Base-by-base conservation (phyloP, 495 filamentous ascomycete genomes). In the Neurospora sp. region DNA sequence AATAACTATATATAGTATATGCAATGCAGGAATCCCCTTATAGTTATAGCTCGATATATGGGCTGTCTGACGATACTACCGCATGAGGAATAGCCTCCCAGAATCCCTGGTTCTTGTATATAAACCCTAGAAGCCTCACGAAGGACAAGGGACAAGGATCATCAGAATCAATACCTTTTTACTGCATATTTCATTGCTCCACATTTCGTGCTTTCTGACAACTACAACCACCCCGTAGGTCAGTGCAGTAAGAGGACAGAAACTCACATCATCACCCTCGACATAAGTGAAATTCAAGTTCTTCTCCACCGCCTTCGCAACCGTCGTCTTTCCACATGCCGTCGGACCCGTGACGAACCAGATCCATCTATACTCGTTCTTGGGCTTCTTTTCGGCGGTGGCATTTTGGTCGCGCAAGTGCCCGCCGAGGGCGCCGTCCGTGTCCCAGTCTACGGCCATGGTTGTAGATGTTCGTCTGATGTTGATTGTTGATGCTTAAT, bases 191-290 rank as follows among this genome's bases (percentile, higher is more conserved):
- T 31, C 27, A 31, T 31, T 31, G 27, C 27, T 31, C 27, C 27
- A 31, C 27, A 31, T 31, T 31, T 31, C 27, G 27, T 31, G 27
- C 27, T 31, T 31, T 31, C 27, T 31, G 27, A 31, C 27, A 31
- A n/a, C 66, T 18, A 31, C 38, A 39, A 70, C 44, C 18, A 48
- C 9, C 44, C 44, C 42, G 2, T 44, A 44, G 40, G 40, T 35
- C 41, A 16, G 39, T 2, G 39, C 39, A 41, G 39, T 18, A n/a
- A 4, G 42, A 44, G 42, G 16, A 44, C 46, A 54, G 37, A 31
- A 18, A 75, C 84, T 73, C 80, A 88, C 86, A 72, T 86, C 82
- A 74, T 86, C 87, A 31, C 85, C 86, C 76, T 85, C 83, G 5
- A 83, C 79, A 82, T n/a, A 82, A 72, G 39, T 76, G 79, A 83